Percentiles rank a stretch among this genome's conserved stretches.
Conservation (phyloP, 495 filamentous ascomycete species). For the Mycothermus thermophilus region DNA sequence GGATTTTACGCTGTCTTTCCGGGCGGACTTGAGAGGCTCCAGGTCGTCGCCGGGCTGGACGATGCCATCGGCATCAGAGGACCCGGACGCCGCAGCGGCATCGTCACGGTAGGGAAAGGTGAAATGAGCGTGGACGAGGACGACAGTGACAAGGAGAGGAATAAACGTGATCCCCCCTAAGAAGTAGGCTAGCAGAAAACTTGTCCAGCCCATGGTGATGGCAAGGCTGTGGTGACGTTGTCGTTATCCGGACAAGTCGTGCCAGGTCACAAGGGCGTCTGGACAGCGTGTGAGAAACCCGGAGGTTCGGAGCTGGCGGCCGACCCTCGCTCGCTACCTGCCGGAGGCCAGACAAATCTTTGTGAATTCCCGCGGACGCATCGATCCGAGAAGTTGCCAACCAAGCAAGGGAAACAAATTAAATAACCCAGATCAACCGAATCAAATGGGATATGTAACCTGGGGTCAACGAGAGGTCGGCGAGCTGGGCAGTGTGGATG, state of each 20-base stretch:
- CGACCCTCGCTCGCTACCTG: slow-evolving; percentile 20
- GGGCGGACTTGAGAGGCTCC: slow-evolving; percentile 30
- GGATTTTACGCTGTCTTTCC: slow-evolving; percentile 32
- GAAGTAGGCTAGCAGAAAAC: slow-evolving; percentile 63
- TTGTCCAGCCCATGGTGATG: slow-evolving; percentile 53
- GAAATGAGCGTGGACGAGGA: slow-evolving; percentile 56
- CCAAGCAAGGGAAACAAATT: too few relatives aligned
- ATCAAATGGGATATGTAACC: too few relatives aligned
- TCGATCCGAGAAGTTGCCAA: slow-evolving; percentile 9
- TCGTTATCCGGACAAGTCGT: too few relatives aligned
- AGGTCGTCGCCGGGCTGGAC: slow-evolving; percentile 36
- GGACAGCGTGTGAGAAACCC: too few relatives aligned
- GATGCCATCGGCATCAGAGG: slow-evolving; percentile 24
- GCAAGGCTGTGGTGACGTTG: not conserved
- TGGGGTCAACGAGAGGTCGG: too few relatives aligned
- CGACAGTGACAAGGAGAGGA: slow-evolving; percentile 51
- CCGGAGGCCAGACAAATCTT: slow-evolving; percentile 5
- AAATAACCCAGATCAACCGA: too few relatives aligned
- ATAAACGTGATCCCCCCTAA: slow-evolving; percentile 86
- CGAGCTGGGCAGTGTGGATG: too few relatives aligned
- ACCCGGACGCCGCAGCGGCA: slow-evolving; percentile 10
- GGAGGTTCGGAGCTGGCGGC: too few relatives aligned
- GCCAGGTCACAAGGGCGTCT: too few relatives aligned
- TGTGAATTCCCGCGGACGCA: slow-evolving; percentile 15
- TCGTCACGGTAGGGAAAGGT: slow-evolving; percentile 44